phyloP scores from a whole-genome alignment of 345 rosid genomes.

The Euphorbia lathyris region DNA sequence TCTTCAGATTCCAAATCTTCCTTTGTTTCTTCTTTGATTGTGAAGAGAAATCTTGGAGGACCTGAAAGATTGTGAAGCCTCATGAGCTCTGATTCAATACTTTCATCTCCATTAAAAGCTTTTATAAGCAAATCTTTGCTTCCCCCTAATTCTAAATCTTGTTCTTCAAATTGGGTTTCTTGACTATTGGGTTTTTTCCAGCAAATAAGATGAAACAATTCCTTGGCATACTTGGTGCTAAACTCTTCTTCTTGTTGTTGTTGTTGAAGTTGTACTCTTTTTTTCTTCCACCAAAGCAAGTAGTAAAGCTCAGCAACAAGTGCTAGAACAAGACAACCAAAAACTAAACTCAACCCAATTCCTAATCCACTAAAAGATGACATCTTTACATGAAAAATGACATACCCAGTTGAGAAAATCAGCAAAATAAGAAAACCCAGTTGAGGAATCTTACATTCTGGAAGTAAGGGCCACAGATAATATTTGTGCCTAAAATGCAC shows the following conservation, averaged over 20 bases:
- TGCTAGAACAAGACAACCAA: conserved; percentile 69
- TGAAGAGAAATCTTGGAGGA: conserved; percentile 88
- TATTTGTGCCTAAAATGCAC: conserved; percentile 23
- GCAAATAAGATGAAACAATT: conserved; percentile 52
- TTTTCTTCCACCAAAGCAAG: conserved; percentile 85
- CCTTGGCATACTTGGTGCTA: conserved; percentile 49
- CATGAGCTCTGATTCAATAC: conserved; percentile 81
- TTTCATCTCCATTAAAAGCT: conserved; percentile 48
- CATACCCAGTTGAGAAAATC: conserved; percentile 33
- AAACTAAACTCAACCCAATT: conserved; percentile 61
- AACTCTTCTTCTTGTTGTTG: conserved; percentile 37
- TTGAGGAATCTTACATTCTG: conserved; percentile 25
- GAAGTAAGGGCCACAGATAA: neutral
- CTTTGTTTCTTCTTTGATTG: conserved; percentile 89
- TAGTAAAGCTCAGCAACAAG: conserved; percentile 69
- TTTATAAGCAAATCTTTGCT: conserved; percentile 52
- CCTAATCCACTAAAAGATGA: conserved; percentile 61
- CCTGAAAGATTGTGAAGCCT: conserved; percentile 80
- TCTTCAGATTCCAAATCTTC: conserved; percentile 96
- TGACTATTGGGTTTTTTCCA: conserved; percentile 46
- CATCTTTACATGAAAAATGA: conserved; percentile 49
- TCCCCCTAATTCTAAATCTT: conserved; percentile 56
- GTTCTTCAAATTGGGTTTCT: conserved; percentile 22
- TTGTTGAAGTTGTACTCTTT: conserved; percentile 37
- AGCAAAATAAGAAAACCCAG: neutral